phyloP scores from a whole-genome alignment of 768 basidiomycete species.

The Leccinum broughii region DNA sequence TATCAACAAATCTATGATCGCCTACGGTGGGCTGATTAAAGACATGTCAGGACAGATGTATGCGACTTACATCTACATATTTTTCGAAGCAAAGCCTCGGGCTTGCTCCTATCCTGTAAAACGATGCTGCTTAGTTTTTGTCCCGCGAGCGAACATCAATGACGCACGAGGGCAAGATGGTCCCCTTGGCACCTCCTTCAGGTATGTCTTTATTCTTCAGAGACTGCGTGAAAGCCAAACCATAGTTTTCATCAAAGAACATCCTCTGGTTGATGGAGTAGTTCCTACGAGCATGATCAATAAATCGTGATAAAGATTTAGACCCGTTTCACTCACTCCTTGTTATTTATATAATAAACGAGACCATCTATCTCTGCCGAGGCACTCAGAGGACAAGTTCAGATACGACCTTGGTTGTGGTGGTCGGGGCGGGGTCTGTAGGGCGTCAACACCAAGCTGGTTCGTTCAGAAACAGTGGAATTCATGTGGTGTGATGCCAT shows the following conservation, averaged over 20 bases:
- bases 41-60: slow-evolving; percentile 1
- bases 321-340: slow-evolving; percentile 56
- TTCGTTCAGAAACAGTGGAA: too few species aligned
- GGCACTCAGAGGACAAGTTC: too few species aligned
- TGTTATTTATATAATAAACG: slow-evolving; percentile 25
- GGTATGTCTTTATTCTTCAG: slow-evolving; percentile 99
- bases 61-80: slow-evolving; percentile 82
- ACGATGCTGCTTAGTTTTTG: background rate
- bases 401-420: too few species aligned
- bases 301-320: background rate
- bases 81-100: slow-evolving; percentile 93
- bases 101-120: slow-evolving; percentile 69
- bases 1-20: slow-evolving; percentile 90
- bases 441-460: too few species aligned
- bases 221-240: slow-evolving; percentile 89
- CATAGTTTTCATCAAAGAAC: slow-evolving; percentile 98
- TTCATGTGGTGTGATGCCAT: too few species aligned
- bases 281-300: slow-evolving; percentile 48
- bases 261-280: slow-evolving; percentile 97
- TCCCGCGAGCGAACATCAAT: background rate
- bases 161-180: slow-evolving; percentile 85
- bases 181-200: slow-evolving; percentile 96
- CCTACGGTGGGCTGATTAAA: slow-evolving; percentile 39
- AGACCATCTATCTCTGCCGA: too few species aligned
- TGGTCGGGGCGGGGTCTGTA: too few species aligned